Percentiles rank a stretch among this genome's conserved stretches.
These are phyloP conservation scores for Beta corolliflora DNA, from an alignment of 179 eudicot genomes.

Conservation along the genomic window DNA sequence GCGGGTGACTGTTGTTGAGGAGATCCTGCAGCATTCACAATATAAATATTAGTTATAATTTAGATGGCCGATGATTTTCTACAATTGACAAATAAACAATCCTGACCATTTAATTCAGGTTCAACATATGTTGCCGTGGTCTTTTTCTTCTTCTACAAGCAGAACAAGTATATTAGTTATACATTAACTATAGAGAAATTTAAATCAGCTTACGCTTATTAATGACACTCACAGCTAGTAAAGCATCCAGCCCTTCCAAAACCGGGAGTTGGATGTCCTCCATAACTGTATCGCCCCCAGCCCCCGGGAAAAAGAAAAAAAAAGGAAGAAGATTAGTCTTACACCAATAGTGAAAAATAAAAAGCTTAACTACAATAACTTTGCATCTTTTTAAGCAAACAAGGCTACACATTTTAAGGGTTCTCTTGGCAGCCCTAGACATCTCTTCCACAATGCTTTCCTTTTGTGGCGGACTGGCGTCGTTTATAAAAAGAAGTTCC, in stretches of 20 bases:
- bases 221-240: constrained; percentile 58
- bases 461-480: not conserved
- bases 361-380: not conserved
- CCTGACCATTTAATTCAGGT: constrained; percentile 65
- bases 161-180: constrained; percentile 17
- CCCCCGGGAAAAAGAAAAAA: not conserved
- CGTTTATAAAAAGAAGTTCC: not conserved
- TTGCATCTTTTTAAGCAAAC: not conserved
- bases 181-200: not conserved
- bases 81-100: constrained; percentile 15
- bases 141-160: constrained; percentile 47
- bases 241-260: constrained; percentile 76
- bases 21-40: constrained; percentile 45
- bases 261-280: constrained; percentile 63
- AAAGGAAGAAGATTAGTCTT: constrained; percentile 10
- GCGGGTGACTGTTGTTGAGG: constrained; percentile 35
- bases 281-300: constrained; percentile 31
- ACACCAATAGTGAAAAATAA: constrained; percentile 1
- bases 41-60: constrained; percentile 17
- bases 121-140: constrained; percentile 32
- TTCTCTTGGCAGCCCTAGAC: not conserved
- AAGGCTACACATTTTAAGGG: not conserved
- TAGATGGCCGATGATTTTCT: not conserved
- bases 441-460: not conserved
- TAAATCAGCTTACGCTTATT: not conserved